Percentiles rank a stretch among this genome's conserved stretches.
Conservation (phyloP, 2,329 filamentous ascomycete species). For the Fusarium sp. region DNA sequence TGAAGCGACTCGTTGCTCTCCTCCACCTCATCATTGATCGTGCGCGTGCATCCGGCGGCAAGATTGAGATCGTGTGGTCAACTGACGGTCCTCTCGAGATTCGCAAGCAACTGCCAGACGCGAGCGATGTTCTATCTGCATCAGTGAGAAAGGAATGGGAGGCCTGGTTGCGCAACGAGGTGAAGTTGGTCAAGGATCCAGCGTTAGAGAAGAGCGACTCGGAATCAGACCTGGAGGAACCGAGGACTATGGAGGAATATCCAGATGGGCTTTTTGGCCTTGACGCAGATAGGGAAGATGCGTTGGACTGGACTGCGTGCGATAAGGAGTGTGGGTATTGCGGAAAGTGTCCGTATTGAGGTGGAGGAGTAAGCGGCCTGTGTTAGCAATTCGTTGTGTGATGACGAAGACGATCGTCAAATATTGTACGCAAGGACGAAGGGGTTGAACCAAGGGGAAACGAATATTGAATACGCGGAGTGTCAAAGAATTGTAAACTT, state of each 20-base stretch:
- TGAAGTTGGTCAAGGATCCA: background rate
- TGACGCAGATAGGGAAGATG: background rate
- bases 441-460: background rate
- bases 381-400: background rate
- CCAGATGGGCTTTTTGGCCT: constrained; percentile 19
- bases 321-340: constrained; percentile 45
- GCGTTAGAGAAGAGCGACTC: background rate
- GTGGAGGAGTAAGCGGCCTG: background rate
- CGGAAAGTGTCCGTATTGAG: constrained; percentile 36
- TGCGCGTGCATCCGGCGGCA: constrained; percentile 16
- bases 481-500: background rate
- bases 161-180: constrained; percentile 31
- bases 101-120: constrained; percentile 36
- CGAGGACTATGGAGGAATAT: constrained; percentile 11
- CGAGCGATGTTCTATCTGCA: constrained; percentile 37
- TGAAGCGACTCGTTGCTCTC: constrained; percentile 44
- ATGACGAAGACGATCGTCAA: background rate
- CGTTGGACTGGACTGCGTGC: constrained; percentile 40
- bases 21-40: constrained; percentile 33
- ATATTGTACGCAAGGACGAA: background rate
- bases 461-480: background rate
- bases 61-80: constrained; percentile 39
- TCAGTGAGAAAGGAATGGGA: constrained; percentile 38
- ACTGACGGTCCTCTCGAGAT: constrained; percentile 34
- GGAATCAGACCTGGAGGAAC: background rate